phyloP scores from a whole-genome alignment of 1,284 basidiomycete genomes.

The Pascua sp. region DNA sequence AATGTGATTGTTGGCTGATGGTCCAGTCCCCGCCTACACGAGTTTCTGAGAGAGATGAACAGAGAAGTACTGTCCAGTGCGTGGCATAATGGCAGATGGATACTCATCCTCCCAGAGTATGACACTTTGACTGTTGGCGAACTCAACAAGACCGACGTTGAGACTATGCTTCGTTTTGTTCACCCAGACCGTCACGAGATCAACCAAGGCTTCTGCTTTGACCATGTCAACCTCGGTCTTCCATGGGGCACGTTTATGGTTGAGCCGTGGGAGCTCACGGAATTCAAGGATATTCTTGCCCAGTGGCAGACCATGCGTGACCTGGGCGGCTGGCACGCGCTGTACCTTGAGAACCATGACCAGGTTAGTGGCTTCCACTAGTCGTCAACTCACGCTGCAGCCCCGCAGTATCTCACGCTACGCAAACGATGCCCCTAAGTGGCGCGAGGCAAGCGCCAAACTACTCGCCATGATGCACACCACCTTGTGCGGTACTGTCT shows the following conservation, averaged over 20 bases:
- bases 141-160: constrained; percentile 56
- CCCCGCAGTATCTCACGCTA: constrained; percentile 63
- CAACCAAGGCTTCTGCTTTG: constrained; percentile 7
- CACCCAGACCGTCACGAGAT: constrained; percentile 58
- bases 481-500: constrained; percentile 64
- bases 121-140: not conserved
- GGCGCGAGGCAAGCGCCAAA: constrained; percentile 60
- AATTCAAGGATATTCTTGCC: constrained; percentile 58
- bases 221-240: constrained; percentile 33
- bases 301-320: constrained; percentile 62
- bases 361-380: not conserved
- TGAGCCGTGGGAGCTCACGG: constrained; percentile 55
- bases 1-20: too few species aligned
- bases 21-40: constrained; percentile 59
- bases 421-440: constrained; percentile 59
- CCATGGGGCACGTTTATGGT: not conserved
- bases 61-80: constrained; percentile 52
- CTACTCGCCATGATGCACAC: constrained; percentile 62
- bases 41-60: constrained; percentile 67
- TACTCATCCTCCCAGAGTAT: not conserved
- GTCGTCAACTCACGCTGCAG: not conserved
- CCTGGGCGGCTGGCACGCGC: constrained; percentile 55
- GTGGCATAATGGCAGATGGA: not conserved
- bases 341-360: constrained; percentile 34
- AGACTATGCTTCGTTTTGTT: constrained; percentile 58